Conservation (phyloP, 768 basidiomycete genomes). For the Boletus patriciae region DNA sequence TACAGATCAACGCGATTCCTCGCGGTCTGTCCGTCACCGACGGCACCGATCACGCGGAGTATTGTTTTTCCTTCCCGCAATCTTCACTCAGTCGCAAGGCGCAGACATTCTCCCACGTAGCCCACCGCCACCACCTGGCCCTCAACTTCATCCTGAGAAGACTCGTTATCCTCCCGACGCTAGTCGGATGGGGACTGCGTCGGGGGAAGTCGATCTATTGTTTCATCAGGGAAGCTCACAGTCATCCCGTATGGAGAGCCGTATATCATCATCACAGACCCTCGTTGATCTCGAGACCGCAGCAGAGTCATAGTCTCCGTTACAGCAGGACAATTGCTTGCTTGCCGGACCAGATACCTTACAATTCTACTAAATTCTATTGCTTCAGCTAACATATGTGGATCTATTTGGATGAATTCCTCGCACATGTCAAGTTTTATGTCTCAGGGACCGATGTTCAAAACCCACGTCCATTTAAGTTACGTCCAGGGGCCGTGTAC, state of each 20-base stretch:
- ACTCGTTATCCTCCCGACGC: constrained; percentile 38
- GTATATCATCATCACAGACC: constrained; percentile 27
- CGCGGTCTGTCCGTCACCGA: constrained; percentile 49
- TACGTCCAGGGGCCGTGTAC: constrained; percentile 1
- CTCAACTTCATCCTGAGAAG: constrained; percentile 46
- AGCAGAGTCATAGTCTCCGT: constrained; percentile 20
- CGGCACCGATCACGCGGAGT: constrained; percentile 57
- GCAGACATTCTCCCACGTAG: constrained; percentile 33
- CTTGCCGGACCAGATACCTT: constrained; percentile 21
- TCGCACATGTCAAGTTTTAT: constrained; percentile 13
- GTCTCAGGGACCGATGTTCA: background rate
- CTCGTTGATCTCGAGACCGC: constrained; percentile 31
- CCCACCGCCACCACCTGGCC: constrained; percentile 31
- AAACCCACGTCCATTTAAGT: background rate
- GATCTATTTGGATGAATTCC: constrained; percentile 17
- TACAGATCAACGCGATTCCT: constrained; percentile 39
- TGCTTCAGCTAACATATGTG: constrained; percentile 34
- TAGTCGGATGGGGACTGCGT: constrained; percentile 31
- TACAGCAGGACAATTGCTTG: constrained; percentile 10
- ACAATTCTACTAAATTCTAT: constrained; percentile 29
- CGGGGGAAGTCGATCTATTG: constrained; percentile 19
- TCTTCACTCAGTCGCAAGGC: constrained; percentile 54
- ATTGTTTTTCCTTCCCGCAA: constrained; percentile 80
- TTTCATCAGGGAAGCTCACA: constrained; percentile 34
- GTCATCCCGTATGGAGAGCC: constrained; percentile 28